Evolutionary conservation across 352 stramenopile genomes (phyloP).

Genomic region (Pythium vanterpoolii): DNA sequence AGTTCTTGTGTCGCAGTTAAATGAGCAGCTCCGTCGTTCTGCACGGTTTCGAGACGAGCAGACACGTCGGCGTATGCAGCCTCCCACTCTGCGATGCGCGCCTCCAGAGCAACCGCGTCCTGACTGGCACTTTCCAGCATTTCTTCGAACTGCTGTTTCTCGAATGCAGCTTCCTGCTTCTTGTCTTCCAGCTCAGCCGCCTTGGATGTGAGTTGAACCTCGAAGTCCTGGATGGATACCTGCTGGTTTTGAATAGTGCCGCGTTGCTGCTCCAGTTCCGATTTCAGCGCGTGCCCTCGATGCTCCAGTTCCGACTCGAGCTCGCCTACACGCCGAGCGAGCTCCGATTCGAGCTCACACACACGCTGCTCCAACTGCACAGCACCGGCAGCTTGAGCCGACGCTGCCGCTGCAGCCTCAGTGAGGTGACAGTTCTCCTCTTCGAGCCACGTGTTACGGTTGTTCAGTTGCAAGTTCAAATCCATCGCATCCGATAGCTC

Average conservation of each 20-base stretch:
- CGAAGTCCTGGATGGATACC: constrained; percentile 2
- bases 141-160: constrained; percentile 19
- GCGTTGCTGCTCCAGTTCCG: constrained; percentile 9
- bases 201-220: neutral
- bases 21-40: constrained; percentile 4
- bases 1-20: constrained; percentile 1
- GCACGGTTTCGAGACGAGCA: constrained; percentile 3
- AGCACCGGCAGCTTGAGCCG: neutral
- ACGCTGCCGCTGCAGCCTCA: constrained; percentile 3
- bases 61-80: constrained; percentile 7
- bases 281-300: constrained; percentile 2
- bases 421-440: constrained; percentile 56
- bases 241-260: neutral
- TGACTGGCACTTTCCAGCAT: constrained; percentile 17
- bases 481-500: constrained; percentile 84
- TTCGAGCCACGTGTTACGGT: constrained; percentile 75
- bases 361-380: constrained; percentile 15
- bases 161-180: neutral
- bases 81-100: constrained; percentile 12
- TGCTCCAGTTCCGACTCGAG: constrained; percentile 11
- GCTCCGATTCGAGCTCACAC: constrained; percentile 1
- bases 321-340: neutral
- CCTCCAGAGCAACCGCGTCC: constrained; percentile 9
- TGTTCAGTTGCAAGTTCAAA: constrained; percentile 75
- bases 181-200: constrained; percentile 2